phyloP scores from a whole-genome alignment of 176 grass and related monocot species.

The Aegilops sharonensis region DNA sequence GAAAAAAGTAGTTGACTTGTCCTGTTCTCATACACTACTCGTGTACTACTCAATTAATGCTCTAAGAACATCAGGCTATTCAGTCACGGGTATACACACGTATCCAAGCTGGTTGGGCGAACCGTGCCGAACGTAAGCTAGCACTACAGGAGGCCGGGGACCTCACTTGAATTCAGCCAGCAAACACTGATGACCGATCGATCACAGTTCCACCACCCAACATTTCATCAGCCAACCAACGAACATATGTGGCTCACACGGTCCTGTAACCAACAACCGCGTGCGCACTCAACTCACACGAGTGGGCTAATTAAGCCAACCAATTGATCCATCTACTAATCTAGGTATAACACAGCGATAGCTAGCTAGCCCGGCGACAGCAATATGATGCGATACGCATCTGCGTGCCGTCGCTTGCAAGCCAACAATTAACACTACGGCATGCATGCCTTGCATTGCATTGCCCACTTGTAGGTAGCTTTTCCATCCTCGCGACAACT shows the following conservation, averaged over 20 bases:
- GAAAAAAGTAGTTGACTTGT: background rate
- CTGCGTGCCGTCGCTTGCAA: conserved; percentile 19
- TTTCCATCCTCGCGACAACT: background rate
- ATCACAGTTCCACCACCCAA: background rate
- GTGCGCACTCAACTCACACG: background rate
- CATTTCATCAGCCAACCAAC: background rate
- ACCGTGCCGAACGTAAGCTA: background rate
- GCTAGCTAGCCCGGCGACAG: background rate
- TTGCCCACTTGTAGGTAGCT: background rate
- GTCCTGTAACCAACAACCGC: background rate
- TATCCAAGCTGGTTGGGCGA: background rate
- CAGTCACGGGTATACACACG: background rate
- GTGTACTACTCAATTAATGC: background rate
- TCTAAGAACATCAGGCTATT: background rate
- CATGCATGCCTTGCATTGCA: background rate
- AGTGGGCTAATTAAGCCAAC: background rate
- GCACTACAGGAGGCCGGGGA: background rate
- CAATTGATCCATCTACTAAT: background rate
- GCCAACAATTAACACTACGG: background rate
- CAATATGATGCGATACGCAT: background rate
- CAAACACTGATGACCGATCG: background rate
- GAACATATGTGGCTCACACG: background rate
- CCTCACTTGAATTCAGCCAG: background rate
- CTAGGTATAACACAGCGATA: background rate
- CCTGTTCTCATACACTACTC: background rate